Evolutionary conservation across 768 basidiomycete species (phyloP), one percentile per base, ranked within the genome.

Genomic region (Tricholoma sp.): DNA sequence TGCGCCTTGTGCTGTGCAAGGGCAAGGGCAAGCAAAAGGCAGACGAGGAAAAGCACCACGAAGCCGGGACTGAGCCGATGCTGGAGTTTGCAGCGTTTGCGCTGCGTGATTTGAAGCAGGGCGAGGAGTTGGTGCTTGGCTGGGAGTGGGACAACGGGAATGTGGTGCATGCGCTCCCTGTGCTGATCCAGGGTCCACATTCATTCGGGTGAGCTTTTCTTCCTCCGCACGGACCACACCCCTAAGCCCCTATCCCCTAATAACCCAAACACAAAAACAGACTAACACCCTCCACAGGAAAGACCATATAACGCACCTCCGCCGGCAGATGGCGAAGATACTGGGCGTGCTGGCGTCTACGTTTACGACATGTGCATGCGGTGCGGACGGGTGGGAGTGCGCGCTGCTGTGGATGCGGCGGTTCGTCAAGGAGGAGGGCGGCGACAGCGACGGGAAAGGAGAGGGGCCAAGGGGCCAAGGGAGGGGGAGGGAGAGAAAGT

Each of bases 71-170:
- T 33, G 58, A 59, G 33, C 57, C 65, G 54, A 69, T 74, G 1
- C 70, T 94, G 1, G 73, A 78, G 0, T 95, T 97, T 65, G 93
- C 85, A 0, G 74, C 97, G 0, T 95, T 94, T 60, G 90, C 94
- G 1, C 70, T 86, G 15, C 72, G 83, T 10, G 88, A 91, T 58
- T 77, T 98, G 60, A 80, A 80, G 54, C 82, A 82, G 33, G 79
- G 88, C 49, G 93, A 94, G 60, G 95, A 98, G 72, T 81, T 98
- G 17, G 84, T 94, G 0, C 72, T 98, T 0, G 89, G 89, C 0
- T 98, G 95, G 94, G 94, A 97, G 67, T 98, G 95, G 95, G 94
- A 98, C 63, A 95, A 98, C 64, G 85, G 84, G 2, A 89, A 92
- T 65, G 85, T 87, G 0, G 82, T 95, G 0, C 94, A 96, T 69